phyloP scores from a whole-genome alignment of 202 grass and related monocot genomes.

The Alloteropsis angusta region DNA sequence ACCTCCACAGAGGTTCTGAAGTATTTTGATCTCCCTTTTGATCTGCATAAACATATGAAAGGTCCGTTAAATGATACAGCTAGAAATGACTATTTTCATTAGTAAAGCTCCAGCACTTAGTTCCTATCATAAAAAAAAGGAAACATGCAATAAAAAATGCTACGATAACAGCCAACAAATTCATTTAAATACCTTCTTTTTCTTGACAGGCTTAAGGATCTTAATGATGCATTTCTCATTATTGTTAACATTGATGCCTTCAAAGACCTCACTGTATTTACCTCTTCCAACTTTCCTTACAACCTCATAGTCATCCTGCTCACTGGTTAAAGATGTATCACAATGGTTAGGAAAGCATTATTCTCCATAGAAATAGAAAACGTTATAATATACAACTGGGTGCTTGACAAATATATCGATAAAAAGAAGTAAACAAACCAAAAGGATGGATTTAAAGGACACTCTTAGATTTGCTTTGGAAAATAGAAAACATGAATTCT shows the following conservation, averaged over 20 bases:
- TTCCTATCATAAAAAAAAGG: background rate
- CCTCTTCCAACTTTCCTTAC: conserved; percentile 93
- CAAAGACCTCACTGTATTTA: conserved; percentile 99
- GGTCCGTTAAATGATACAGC: background rate
- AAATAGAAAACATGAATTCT: background rate
- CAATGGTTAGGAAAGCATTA: conserved; percentile 17
- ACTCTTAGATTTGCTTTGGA: background rate
- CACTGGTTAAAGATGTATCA: conserved; percentile 45
- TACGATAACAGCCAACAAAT: background rate
- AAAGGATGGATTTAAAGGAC: background rate
- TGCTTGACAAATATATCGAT: background rate
- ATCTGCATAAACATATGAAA: conserved; percentile 52
- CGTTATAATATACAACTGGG: background rate
- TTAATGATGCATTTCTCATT: conserved; percentile 97
- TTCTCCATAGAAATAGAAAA: background rate
- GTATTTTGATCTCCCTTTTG: conserved; percentile 99
- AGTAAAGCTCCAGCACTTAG: background rate
- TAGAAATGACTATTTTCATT: background rate
- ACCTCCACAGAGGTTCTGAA: conserved; percentile 91
- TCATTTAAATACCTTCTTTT: conserved; percentile 88
- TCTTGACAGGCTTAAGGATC: conserved; percentile 99
- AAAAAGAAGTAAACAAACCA: conserved; percentile 3
- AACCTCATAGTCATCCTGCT: conserved; percentile 95
- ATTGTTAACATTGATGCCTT: conserved; percentile 87
- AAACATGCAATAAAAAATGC: conserved; percentile 10